Evolutionary conservation across 306 rosid genomes (phyloP).

Genomic region (Luffa aegyptiaca): DNA sequence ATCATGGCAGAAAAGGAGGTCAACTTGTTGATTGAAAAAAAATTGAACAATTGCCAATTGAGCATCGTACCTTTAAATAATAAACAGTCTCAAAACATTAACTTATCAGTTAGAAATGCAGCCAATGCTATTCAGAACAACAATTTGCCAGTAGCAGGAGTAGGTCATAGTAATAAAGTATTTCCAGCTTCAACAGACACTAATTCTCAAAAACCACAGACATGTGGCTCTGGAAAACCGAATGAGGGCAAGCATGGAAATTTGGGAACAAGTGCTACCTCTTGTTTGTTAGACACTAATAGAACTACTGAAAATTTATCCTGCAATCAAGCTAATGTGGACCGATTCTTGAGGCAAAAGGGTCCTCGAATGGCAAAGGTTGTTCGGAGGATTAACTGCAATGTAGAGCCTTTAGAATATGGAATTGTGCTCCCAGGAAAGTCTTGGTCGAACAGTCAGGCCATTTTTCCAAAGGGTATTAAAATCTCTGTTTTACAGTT

Average conservation of each 20-base stretch:
- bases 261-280: slow-evolving; percentile 28
- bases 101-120: not conserved
- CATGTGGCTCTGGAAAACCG: slow-evolving; percentile 33
- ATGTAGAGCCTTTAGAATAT: slow-evolving; percentile 82
- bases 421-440: slow-evolving; percentile 82
- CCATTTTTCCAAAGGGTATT: slow-evolving; percentile 89
- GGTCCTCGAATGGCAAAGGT: slow-evolving; percentile 99
- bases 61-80: slow-evolving; percentile 23
- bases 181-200: slow-evolving; percentile 20
- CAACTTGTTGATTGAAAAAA: slow-evolving; percentile 21
- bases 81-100: slow-evolving; percentile 23
- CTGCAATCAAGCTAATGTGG: slow-evolving; percentile 44
- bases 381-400: slow-evolving; percentile 86
- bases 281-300: slow-evolving; percentile 36
- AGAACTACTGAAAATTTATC: slow-evolving; percentile 46
- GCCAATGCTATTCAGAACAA: not conserved
- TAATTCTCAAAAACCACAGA: slow-evolving; percentile 24
- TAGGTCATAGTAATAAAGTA: slow-evolving; percentile 19
- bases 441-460: slow-evolving; percentile 84
- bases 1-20: slow-evolving; percentile 33
- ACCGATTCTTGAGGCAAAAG: slow-evolving; percentile 59
- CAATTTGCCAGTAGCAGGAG: slow-evolving; percentile 24
- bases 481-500: not conserved
- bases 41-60: slow-evolving; percentile 24
- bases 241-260: slow-evolving; percentile 42